Evolutionary conservation across 441 rosid genomes (phyloP), one percentile per base, ranked within the genome.

Genomic region (Euphorbia celastroides): DNA sequence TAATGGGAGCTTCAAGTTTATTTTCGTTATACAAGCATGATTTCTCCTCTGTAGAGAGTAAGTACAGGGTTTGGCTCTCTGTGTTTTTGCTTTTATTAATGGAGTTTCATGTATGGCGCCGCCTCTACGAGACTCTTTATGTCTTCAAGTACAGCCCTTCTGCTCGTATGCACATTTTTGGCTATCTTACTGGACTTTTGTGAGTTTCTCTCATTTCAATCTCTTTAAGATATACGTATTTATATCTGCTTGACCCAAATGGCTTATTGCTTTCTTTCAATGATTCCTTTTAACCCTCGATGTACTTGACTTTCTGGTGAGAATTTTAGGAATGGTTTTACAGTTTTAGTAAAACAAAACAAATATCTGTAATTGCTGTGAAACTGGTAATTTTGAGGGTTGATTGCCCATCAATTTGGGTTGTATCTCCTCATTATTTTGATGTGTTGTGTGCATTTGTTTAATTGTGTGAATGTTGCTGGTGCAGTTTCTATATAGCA

Each of bases 81-180:
- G 83, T 88, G 55, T 81, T 85, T 51, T 78, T 84, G 60, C 97
- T 90, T 68, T 30, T 83, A 60, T 71, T 90, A 27, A 81, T 86
- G 93, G 93, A 88, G 71, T 62, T 72, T 11, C 98, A 92, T 48
- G 86, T 83, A 26, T 48, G 75, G 46, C 80, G 97, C 76, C 92
- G 95, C 38, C 88, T 88, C 42, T 73, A 70, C 1, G 96, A 92
- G 79, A 72, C 88, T 0, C 27, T 82, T 13, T 78, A 81, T 70
- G 80, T 85, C 13, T 86, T 86, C 70, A 75, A 82, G 28, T 86
- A 92, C 62, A 84, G 93, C 67, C 81, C 86, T 50, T 78, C 85
- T 0, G 96, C 96, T 72, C 81, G 84, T 50, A 75, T 90, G 87
- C 87, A 88, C 69, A 70, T 88, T 62, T 77, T 81, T 51, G 86